These are phyloP conservation scores for Ulmus americana DNA, from an alignment of 331 rosid species.

Conservation along the genomic window DNA sequence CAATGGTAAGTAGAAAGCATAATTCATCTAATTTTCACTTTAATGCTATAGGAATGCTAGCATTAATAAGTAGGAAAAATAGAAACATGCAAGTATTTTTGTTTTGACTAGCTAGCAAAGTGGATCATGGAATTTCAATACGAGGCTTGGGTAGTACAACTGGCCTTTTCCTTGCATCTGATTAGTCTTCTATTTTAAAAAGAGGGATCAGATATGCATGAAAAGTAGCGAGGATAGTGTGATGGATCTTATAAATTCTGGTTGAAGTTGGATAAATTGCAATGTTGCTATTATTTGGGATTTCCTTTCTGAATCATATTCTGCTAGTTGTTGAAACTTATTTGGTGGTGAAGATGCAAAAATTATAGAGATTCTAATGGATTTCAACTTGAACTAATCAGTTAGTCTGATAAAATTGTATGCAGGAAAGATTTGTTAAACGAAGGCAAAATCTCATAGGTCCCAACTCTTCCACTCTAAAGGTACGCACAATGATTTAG, in stretches of 20 bases:
- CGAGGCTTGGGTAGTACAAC: neutral
- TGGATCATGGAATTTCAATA: too few relatives aligned
- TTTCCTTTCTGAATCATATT: neutral
- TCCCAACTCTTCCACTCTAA: constrained; percentile 77
- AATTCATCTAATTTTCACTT: neutral
- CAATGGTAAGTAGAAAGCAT: neutral
- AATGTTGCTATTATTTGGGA: neutral
- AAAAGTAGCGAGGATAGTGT: too few relatives aligned
- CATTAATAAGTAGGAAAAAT: too few relatives aligned
- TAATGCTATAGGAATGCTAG: too few relatives aligned
- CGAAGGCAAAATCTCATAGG: constrained; percentile 84
- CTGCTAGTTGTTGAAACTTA: neutral
- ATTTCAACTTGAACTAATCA: neutral
- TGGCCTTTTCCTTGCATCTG: neutral
- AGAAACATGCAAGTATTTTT: too few relatives aligned
- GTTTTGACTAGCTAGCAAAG: too few relatives aligned
- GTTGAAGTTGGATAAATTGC: neutral
- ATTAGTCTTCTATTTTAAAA: too few relatives aligned
- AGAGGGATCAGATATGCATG: too few relatives aligned
- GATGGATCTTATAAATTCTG: neutral
- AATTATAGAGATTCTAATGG: neutral
- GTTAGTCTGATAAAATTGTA: constrained; percentile 8
- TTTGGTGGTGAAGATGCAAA: neutral
- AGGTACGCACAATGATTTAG: constrained; percentile 37
- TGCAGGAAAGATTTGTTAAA: constrained; percentile 84